Conservation (phyloP, 257 asterid genomes). For the Gynochthodes officinalis region DNA sequence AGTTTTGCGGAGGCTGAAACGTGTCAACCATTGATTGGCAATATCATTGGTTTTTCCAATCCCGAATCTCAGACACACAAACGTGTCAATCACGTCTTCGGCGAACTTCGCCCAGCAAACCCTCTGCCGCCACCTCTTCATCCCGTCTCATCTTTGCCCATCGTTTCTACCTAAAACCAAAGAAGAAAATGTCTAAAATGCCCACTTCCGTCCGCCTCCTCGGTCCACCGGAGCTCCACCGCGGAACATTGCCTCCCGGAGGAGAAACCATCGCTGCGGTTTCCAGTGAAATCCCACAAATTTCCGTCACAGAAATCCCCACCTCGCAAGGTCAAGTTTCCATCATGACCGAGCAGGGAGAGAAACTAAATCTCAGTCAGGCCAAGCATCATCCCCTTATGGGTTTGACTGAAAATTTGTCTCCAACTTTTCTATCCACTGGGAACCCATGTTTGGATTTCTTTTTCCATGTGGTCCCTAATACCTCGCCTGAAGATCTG, state of each 20-base stretch:
- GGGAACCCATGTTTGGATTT: slow-evolving; percentile 26
- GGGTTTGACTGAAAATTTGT: slow-evolving; percentile 15
- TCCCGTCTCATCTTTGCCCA: background rate
- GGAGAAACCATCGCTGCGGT: background rate
- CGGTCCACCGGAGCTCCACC: slow-evolving; percentile 16
- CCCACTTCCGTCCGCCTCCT: background rate
- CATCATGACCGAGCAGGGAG: background rate
- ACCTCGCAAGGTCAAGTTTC: background rate
- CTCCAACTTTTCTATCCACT: slow-evolving; percentile 14
- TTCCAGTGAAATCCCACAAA: background rate
- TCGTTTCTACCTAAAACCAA: background rate
- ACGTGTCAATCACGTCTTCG: too few relatives aligned
- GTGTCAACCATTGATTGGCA: too few relatives aligned
- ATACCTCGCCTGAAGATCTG: slow-evolving; percentile 17
- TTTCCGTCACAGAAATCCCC: background rate
- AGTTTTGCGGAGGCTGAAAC: too few relatives aligned
- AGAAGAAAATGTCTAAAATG: background rate
- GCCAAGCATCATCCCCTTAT: background rate
- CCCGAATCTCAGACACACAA: too few relatives aligned
- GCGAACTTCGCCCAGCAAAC: too few relatives aligned
- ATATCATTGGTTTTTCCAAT: too few relatives aligned
- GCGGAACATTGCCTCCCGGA: background rate
- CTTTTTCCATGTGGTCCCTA: slow-evolving; percentile 29
- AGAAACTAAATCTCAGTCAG: background rate
- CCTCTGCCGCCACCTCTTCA: background rate